A percentile compares a stretch with the other conserved stretches of the same genome.
phyloP scores from a whole-genome alignment of 192 early-diverging fungal genomes.

The Coemansia sp. region DNA sequence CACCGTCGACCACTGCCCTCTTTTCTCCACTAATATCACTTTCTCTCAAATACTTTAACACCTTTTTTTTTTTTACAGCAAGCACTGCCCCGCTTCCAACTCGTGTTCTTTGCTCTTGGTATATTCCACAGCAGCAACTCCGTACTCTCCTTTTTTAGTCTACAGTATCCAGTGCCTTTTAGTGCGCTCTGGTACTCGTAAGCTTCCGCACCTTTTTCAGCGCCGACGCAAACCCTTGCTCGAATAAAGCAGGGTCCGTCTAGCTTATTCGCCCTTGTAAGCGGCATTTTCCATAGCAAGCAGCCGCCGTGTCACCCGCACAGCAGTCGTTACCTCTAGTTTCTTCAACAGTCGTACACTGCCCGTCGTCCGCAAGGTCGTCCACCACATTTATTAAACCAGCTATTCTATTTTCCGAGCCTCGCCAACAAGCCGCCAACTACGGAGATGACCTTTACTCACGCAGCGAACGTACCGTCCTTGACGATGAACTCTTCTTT shows the following conservation, averaged over 20 bases:
- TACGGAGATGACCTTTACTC: slow-evolving; percentile 11
- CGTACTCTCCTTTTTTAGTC: neutral
- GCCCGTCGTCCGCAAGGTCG: slow-evolving; percentile 9
- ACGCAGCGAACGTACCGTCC: neutral
- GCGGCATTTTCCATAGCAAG: slow-evolving; percentile 10
- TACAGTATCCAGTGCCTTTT: slow-evolving; percentile 12
- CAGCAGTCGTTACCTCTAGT: slow-evolving; percentile 30
- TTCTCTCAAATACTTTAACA: slow-evolving; percentile 8
- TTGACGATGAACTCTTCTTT: slow-evolving; percentile 46
- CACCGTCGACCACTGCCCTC: neutral
- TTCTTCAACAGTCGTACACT: slow-evolving; percentile 29
- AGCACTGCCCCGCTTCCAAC: neutral
- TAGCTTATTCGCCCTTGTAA: slow-evolving; percentile 10
- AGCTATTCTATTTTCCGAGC: slow-evolving; percentile 10
- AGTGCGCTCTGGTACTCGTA: slow-evolving; percentile 3
- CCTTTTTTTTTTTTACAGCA: slow-evolving; percentile 11
- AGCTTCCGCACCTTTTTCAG: slow-evolving; percentile 1
- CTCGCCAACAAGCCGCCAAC: neutral
- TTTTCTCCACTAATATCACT: slow-evolving; percentile 11
- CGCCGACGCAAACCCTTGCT: slow-evolving; percentile 10
- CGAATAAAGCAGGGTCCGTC: slow-evolving; percentile 5
- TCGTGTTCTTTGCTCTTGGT: slow-evolving; percentile 2
- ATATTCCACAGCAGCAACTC: neutral
- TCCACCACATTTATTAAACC: slow-evolving; percentile 11
- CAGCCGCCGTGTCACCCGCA: slow-evolving; percentile 33